Evolutionary conservation across 2,329 filamentous ascomycete genomes (phyloP).

Genomic region (Diaporthe nobilis): DNA sequence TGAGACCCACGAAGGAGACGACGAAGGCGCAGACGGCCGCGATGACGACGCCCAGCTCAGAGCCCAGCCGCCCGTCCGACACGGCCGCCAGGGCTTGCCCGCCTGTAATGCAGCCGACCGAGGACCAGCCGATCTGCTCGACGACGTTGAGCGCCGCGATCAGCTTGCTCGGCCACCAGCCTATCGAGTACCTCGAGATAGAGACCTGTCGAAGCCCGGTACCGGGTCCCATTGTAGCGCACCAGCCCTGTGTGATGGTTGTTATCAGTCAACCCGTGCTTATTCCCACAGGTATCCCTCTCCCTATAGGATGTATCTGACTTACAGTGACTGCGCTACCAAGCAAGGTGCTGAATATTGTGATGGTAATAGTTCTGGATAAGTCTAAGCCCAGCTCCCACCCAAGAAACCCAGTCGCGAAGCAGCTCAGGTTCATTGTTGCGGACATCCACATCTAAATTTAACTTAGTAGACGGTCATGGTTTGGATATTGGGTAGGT

Average conservation of each 20-base stretch:
- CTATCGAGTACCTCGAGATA: constrained; percentile 63
- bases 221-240: constrained; percentile 64
- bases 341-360: constrained; percentile 61
- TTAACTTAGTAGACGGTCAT: background rate
- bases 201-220: constrained; percentile 66
- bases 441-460: constrained; percentile 62
- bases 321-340: constrained; percentile 56
- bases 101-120: constrained; percentile 66
- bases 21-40: constrained; percentile 63
- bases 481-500: no score
- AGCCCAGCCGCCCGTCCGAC: constrained; percentile 58
- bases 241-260: constrained; percentile 54
- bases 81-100: constrained; percentile 64
- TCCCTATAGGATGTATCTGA: background rate
- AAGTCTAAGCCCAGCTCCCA: constrained; percentile 63
- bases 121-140: constrained; percentile 65
- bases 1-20: constrained; percentile 67
- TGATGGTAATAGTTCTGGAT: constrained; percentile 59
- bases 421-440: constrained; percentile 66
- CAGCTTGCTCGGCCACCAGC: constrained; percentile 65
- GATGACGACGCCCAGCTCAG: constrained; percentile 67
- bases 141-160: constrained; percentile 65
- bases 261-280: background rate
- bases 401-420: constrained; percentile 66
- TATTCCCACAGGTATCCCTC: no score